These are phyloP conservation scores for Candida morakotiae DNA, from an alignment of 805 yeast genomes.

Conservation along the genomic window DNA sequence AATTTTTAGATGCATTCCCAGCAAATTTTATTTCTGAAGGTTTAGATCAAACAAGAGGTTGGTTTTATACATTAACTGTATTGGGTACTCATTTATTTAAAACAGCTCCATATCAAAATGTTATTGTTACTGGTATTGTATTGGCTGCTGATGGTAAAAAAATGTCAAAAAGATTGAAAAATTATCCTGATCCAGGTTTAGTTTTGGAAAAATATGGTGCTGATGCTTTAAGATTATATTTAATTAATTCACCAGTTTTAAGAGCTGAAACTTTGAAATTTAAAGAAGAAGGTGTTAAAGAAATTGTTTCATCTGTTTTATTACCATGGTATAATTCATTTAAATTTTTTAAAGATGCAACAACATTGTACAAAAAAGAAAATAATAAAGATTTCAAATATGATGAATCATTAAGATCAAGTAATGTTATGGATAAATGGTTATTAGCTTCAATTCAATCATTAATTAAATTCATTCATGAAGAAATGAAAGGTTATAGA, in stretches of 20 bases:
- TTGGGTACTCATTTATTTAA: constrained; percentile 93
- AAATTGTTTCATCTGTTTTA: constrained; percentile 91
- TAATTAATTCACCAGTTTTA: constrained; percentile 95
- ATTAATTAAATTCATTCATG: constrained; percentile 77
- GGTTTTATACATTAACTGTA: constrained; percentile 97
- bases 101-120: constrained; percentile 90
- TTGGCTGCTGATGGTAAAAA: constrained; percentile 98
- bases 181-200: constrained; percentile 90
- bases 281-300: constrained; percentile 98
- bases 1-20: constrained; percentile 75
- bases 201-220: constrained; percentile 91
- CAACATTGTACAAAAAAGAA: constrained; percentile 76
- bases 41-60: constrained; percentile 98
- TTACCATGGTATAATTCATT: constrained; percentile 99
- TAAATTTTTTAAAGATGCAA: constrained; percentile 94
- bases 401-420: constrained; percentile 60
- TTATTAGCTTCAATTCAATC: constrained; percentile 94
- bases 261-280: constrained; percentile 95
- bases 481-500: constrained; percentile 86
- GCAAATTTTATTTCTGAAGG: constrained; percentile 99
- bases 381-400: constrained; percentile 67
- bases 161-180: constrained; percentile 97
- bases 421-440: constrained; percentile 97
- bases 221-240: constrained; percentile 91
- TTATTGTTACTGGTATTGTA: constrained; percentile 93